Base-by-base conservation (phyloP, 2,329 filamentous ascomycete genomes). In the Fusarium siculi region DNA sequence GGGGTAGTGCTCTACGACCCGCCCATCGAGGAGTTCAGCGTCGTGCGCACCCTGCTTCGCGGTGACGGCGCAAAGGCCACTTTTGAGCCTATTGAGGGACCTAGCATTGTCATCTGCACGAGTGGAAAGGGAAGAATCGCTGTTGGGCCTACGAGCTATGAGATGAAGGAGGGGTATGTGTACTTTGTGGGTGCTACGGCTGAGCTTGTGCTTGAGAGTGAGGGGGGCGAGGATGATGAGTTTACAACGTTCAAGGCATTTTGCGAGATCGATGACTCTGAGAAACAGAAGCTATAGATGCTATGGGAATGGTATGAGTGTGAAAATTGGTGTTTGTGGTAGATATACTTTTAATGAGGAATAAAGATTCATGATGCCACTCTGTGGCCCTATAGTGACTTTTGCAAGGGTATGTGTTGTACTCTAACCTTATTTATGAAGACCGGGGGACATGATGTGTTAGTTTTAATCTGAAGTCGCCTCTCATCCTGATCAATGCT, bases 1-100 rank as follows among this genome's bases (percentile, higher is more conserved):
- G 86, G 90, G 11, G 89, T 90, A 7, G 85, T 89, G 15, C 88
- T 98, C 21, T 99, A 99, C 82, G 93, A 99, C 79, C 96, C 96
- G 0, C 96, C 96, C 0, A 99, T 99, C 72, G 94, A 97, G 58
- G 96, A 99, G 81, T 99, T 99, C 82, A 93, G 91, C 74, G 96
- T 99, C 21, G 90, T 98, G 52, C 92, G 94, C 78, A 93, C 93
- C 0, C 89, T 93, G 16, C 85, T 99, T 40, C 92, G 92, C 74
- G 87, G 86, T 23, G 85, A 87, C 1, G 93, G 91, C 5, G 90
- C 93, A 36, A 97, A 97, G 83, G 94, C 91, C 0, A 97, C 93
- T 0, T 97, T 99, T 77, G 95, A 97, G 70, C 88, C 91, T 1
- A 90, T 99, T 54, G 90, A 93, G 11, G 96, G 96, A 0, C 96